Percentiles rank a stretch among this genome's conserved stretches.
Evolutionary conservation across 768 basidiomycete species (phyloP).

Genomic region (Mycena rebaudengoi): DNA sequence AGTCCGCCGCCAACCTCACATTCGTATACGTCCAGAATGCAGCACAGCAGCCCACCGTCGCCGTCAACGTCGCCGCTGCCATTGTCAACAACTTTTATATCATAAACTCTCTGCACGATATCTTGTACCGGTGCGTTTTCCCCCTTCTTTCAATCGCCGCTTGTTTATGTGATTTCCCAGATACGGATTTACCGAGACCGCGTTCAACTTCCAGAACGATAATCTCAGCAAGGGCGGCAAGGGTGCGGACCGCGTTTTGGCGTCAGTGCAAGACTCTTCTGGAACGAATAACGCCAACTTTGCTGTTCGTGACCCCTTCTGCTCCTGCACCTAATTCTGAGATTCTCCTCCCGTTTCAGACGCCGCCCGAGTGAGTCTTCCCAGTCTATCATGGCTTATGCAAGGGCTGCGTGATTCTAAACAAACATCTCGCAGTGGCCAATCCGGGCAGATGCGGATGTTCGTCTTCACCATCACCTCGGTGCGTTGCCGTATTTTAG

Average conservation of each 20-base stretch:
- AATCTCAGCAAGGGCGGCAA: conserved; percentile 64
- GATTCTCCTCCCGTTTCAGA: too few species aligned
- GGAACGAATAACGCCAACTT: conserved; percentile 56
- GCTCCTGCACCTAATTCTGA: too few species aligned
- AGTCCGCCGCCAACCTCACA: conserved; percentile 41
- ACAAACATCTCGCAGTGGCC: conserved; percentile 36
- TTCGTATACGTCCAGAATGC: conserved; percentile 42
- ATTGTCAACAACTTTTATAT: conserved; percentile 55
- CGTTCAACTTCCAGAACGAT: conserved; percentile 61
- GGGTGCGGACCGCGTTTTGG: conserved; percentile 60
- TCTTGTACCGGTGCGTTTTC: conserved; percentile 49
- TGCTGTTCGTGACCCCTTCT: too few species aligned
- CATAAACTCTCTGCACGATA: conserved; percentile 58
- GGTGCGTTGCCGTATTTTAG: conserved; percentile 29
- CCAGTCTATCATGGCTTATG: too few species aligned
- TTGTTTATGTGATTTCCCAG: too few species aligned
- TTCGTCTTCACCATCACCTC: conserved; percentile 46
- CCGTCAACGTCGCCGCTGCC: conserved; percentile 51
- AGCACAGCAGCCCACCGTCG: conserved; percentile 38
- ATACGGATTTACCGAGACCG: conserved; percentile 62
- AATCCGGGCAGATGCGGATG: conserved; percentile 53
- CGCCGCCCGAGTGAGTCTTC: too few species aligned
- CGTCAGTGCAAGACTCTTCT: conserved; percentile 60
- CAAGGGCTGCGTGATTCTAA: too few species aligned
- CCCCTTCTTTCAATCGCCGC: neutral